Evolutionary conservation across 495 filamentous ascomycete species (phyloP).

Genomic region (Aspergillus diversus): DNA sequence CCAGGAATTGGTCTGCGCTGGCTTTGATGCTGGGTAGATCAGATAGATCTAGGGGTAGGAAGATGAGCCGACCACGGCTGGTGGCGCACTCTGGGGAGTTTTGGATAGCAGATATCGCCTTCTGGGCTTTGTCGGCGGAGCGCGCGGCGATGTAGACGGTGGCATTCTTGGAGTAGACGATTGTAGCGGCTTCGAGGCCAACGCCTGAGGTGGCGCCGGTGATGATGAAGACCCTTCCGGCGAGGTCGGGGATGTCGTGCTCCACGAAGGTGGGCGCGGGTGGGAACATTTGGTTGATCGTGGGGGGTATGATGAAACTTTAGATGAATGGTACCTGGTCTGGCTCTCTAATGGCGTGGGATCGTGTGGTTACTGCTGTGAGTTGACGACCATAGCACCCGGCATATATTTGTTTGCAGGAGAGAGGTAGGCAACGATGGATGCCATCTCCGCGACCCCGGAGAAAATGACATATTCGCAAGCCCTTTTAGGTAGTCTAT

Average conservation of each 20-base stretch:
- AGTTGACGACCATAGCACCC: too few species aligned
- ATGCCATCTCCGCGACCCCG: too few species aligned
- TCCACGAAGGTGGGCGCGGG: slow-evolving; percentile 4
- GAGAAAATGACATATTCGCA: too few species aligned
- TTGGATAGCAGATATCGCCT: slow-evolving; percentile 45
- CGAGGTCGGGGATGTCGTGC: slow-evolving; percentile 52
- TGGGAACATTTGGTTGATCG: too few species aligned
- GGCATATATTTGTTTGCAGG: too few species aligned
- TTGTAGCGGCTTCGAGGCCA: slow-evolving; percentile 55
- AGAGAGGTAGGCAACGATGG: too few species aligned
- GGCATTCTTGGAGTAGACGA: slow-evolving; percentile 52
- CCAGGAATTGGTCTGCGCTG: slow-evolving; percentile 38
- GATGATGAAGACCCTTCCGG: slow-evolving; percentile 54
- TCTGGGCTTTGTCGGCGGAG: slow-evolving; percentile 41
- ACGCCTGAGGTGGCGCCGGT: slow-evolving; percentile 62
- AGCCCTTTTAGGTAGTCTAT: too few species aligned
- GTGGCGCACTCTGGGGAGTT: slow-evolving; percentile 23
- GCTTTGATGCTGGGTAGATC: slow-evolving; percentile 42
- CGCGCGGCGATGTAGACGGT: slow-evolving; percentile 62
- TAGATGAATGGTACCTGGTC: too few species aligned
- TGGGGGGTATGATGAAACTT: too few species aligned
- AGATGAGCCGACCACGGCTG: slow-evolving; percentile 31
- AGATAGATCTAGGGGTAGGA: slow-evolving; percentile 44
- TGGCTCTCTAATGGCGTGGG: too few species aligned
- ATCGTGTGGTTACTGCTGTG: too few species aligned